Evolutionary conservation across 1,284 basidiomycete genomes (phyloP), one percentile per base, ranked within the genome.

Genomic region (Clitocybe nebularis): DNA sequence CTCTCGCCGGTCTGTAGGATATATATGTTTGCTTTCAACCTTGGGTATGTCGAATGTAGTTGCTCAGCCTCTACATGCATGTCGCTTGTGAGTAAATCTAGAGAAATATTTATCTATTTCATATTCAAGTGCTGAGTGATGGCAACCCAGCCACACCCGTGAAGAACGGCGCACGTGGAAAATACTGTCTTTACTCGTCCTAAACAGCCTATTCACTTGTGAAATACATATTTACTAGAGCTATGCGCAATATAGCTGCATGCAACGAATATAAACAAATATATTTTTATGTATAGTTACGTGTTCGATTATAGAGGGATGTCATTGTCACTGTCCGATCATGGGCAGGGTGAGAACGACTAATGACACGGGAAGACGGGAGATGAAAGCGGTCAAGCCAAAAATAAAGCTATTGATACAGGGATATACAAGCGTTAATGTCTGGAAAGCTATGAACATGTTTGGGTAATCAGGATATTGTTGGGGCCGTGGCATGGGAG

Each of bases 401-500:
- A n/a, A 24, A n/a, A 10, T 28, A 24, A n/a, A 25, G 35, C 39
- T 38, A 34, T 41, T 45, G 44, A 38, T 45, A 45, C 44, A 45
- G 24, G 13, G 24, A 29, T 2, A 35, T 13, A 25, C 13, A 24
- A 30, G 25, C 16, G 32, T 30, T 17, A 11, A 21, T 9, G 19
- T n/a, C 24, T 41, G 29, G 13, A 11, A 23, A 23, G 21, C 17
- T 34, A 41, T 41, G 11, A 11, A 34, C 39, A 41, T 22, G 39
- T 20, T 28, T 19, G 19, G 16, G 14, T 26, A 32, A 5, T 19
- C 24, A 7, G 24, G 24, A 26, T 7, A 26, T 26, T 26, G 24
- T 26, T n/a, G 24, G n/a, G 24, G 24, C n/a, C n/a, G 24, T 21
- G 32, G 8, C 22, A 21, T 38, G 20, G 22, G 23, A 9, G 25